These are phyloP conservation scores for Exobasidium rhododendri DNA, from an alignment of 1,284 basidiomycete genomes.

Conservation along the genomic window DNA sequence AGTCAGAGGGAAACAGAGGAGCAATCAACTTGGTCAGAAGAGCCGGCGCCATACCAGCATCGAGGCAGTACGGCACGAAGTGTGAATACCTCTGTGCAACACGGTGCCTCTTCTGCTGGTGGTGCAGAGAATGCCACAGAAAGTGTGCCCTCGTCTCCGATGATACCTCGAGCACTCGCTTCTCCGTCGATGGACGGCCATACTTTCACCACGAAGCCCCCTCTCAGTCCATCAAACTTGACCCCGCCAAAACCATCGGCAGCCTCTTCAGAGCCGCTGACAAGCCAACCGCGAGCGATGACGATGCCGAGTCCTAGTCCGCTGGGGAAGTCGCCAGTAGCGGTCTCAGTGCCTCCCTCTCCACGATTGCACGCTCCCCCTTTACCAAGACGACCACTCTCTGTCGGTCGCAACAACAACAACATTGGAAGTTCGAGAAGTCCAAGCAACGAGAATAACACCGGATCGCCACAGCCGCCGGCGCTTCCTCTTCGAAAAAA, in stretches of 20 bases:
- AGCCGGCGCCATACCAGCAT: not conserved
- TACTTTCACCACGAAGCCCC: not conserved
- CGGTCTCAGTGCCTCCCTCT: not conserved
- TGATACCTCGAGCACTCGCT: not conserved
- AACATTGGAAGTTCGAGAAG: not conserved
- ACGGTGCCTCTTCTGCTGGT: no score
- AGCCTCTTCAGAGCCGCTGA: not conserved
- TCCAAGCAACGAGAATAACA: not conserved
- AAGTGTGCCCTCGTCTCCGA: not conserved
- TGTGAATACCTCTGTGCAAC: no score
- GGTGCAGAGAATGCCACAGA: not conserved
- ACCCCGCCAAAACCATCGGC: not conserved
- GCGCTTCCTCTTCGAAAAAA: not conserved
- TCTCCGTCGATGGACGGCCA: not conserved
- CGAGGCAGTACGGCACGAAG: not conserved
- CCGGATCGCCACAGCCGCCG: not conserved
- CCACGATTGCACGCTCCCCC: not conserved
- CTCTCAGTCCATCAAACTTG: not conserved
- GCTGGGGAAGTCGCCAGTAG: not conserved
- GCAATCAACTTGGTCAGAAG: not conserved
- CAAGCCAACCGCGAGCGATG: slow-evolving; percentile 12
- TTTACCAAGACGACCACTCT: not conserved
- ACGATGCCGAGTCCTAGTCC: slow-evolving; percentile 13
- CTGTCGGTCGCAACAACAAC: not conserved
- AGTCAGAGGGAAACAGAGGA: not conserved